phyloP scores from a whole-genome alignment of 2,329 filamentous ascomycete species.

The Nigrospora sphaerica region DNA sequence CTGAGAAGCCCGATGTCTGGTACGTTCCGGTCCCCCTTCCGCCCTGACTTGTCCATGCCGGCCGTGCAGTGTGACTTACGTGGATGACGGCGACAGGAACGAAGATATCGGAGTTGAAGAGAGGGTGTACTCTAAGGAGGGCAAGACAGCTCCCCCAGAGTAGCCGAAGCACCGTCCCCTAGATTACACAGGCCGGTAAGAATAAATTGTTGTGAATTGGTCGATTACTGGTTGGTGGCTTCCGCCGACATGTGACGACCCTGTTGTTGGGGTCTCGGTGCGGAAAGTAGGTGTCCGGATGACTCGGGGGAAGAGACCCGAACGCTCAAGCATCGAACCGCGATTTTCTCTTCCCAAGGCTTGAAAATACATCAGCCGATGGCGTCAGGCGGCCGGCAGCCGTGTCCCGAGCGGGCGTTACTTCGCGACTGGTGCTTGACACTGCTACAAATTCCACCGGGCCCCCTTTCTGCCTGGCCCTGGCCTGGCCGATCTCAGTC shows the following conservation, averaged over 20 bases:
- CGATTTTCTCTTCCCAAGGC: conserved; percentile 23
- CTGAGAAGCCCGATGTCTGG: conserved; percentile 66
- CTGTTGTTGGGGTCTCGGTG: too few species aligned
- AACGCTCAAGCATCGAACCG: conserved; percentile 19
- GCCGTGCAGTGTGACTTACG: too few species aligned
- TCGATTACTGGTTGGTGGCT: too few species aligned
- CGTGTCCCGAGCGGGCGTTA: conserved; percentile 8
- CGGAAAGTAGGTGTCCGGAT: too few species aligned
- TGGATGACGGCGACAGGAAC: conserved; percentile 11
- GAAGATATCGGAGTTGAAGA: conserved; percentile 23
- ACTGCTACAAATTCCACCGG: conserved; percentile 43
- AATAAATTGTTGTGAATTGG: too few species aligned
- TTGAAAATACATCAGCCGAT: conserved; percentile 2
- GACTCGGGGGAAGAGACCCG: too few species aligned
- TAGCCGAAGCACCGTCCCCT: too few species aligned
- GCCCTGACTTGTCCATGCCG: not conserved
- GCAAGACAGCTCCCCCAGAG: not conserved
- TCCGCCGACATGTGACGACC: too few species aligned
- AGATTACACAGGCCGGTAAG: too few species aligned
- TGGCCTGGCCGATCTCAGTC: conserved; percentile 35
- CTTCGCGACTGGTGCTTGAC: conserved; percentile 3
- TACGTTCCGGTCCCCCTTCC: conserved; percentile 23
- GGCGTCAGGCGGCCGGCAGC: not conserved
- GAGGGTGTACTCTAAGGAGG: conserved; percentile 18
- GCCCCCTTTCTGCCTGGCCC: conserved; percentile 34